Evolutionary conservation across 768 basidiomycete species (phyloP).

Genomic region (Hypholoma sublateritium): DNA sequence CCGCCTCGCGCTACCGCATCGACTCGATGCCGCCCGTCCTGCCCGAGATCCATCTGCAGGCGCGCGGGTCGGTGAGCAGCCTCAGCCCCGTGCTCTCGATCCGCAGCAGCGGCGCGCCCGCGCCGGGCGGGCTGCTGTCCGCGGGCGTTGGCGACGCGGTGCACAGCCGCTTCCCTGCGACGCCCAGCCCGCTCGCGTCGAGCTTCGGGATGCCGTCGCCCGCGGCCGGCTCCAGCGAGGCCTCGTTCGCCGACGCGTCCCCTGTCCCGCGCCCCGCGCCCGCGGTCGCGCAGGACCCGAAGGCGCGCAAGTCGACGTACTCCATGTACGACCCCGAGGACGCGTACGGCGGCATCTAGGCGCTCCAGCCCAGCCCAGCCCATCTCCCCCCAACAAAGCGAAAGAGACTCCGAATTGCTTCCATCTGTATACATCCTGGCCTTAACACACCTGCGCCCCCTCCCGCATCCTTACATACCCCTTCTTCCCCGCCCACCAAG

Average conservation of each 20-base stretch:
- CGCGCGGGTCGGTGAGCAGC: constrained; percentile 39
- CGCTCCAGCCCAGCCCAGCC: neutral
- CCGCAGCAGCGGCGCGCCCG: constrained; percentile 10
- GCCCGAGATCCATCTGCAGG: constrained; percentile 49
- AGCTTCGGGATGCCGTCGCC: constrained; percentile 28
- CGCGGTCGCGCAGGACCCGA: constrained; percentile 4
- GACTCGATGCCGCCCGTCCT: constrained; percentile 52
- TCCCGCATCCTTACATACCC: neutral
- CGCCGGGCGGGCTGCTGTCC: constrained; percentile 8
- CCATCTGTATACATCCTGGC: neutral
- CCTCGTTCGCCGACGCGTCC: neutral
- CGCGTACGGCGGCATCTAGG: constrained; percentile 68
- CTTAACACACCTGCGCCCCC: neutral
- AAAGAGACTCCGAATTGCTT: neutral
- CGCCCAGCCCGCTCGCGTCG: constrained; percentile 40
- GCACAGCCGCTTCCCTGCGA: constrained; percentile 30
- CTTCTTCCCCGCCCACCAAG: neutral
- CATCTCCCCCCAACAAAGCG: neutral
- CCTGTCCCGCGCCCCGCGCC: constrained; percentile 9
- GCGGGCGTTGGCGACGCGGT: constrained; percentile 9
- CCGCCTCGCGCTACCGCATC: constrained; percentile 38
- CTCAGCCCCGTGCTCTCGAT: constrained; percentile 1
- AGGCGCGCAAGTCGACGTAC: constrained; percentile 49
- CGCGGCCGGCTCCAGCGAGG: neutral
- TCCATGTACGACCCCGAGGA: constrained; percentile 66